Conservation (phyloP, 2,329 filamentous ascomycete genomes). For the Diplocarpon rosae region DNA sequence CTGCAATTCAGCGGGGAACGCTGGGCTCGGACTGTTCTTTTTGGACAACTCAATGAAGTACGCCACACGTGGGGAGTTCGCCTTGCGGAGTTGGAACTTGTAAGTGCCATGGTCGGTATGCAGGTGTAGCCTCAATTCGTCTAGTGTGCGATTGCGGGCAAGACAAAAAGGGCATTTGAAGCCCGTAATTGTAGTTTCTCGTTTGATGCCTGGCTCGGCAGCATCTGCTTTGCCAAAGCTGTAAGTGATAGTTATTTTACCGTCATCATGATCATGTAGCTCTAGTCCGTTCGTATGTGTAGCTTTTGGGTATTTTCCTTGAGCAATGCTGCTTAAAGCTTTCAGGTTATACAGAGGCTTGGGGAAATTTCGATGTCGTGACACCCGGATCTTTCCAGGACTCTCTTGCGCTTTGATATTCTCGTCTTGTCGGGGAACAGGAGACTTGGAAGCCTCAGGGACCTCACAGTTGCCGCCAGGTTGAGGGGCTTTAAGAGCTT, state of each 20-base stretch:
- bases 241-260: constrained; percentile 20
- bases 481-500: no score
- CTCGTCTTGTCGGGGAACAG: constrained; percentile 1
- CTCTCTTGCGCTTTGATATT: constrained; percentile 9
- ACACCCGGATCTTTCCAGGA: constrained; percentile 13
- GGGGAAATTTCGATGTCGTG: constrained; percentile 16
- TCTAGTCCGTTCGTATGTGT: constrained; percentile 23
- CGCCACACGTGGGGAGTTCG: constrained; percentile 31
- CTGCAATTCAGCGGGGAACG: constrained; percentile 24
- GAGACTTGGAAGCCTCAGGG: constrained; percentile 2
- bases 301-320: constrained; percentile 39
- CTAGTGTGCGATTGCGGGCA: constrained; percentile 7
- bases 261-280: constrained; percentile 12
- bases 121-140: constrained; percentile 20
- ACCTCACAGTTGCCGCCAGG: neutral
- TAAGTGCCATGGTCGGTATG: constrained; percentile 18
- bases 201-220: constrained; percentile 13
- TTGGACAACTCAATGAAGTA: constrained; percentile 27
- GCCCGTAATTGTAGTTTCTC: constrained; percentile 14
- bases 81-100: constrained; percentile 18
- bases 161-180: constrained; percentile 22
- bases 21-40: constrained; percentile 15
- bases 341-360: constrained; percentile 45
- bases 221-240: constrained; percentile 18
- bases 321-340: constrained; percentile 44